Evolutionary conservation across 2,329 filamentous ascomycete genomes (phyloP), one percentile per base, ranked within the genome.

Genomic region (Aspergillus novofumigatus): DNA sequence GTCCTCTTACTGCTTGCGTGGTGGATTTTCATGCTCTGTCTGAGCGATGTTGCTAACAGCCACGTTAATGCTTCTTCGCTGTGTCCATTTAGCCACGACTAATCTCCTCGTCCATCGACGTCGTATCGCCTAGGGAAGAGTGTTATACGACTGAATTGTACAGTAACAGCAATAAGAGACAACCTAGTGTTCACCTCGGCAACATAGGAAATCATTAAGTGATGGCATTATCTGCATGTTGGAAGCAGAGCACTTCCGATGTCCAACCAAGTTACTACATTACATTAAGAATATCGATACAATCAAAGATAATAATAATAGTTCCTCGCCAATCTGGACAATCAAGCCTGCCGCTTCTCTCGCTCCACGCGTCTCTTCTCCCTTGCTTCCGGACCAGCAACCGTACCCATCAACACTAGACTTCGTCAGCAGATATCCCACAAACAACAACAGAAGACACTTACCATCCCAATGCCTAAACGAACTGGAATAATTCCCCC

Each of bases 401-500:
- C 62, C 5, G 64, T 66, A 8, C 64, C 62, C 61, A 66, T 65
- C 35, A 66, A 52, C 25, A 65, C 64, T 66, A 32, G 10, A 29
- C 1, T 14, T 1, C 9, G 29, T 53, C 26, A 60, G 49, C 35
- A 3, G 45, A 51, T 10, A 48, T 20, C 35, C 17, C 7, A 3
- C 7, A 3, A 32, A 21, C 14, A 14, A 51, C 20, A 52, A 38
- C 45, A 23, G 20, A 25, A 14, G 17, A 25, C 52, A 63, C 64
- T 60, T 38, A 66, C 64, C 52, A 80, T 97, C 93, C 93, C 93
- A 97, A 91, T 93, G 96, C 75, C 91, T 85, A 85, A 97, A 97
- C 80, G 90, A 95, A 69, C 91, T 96, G 56, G 92, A 83, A 75
- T 97, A 97, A 82, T 97, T 97, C 67, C 93, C 93, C 63, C 97